These are phyloP conservation scores for Luvunga scandens DNA, from an alignment of 345 rosid genomes.

Conservation along the genomic window DNA sequence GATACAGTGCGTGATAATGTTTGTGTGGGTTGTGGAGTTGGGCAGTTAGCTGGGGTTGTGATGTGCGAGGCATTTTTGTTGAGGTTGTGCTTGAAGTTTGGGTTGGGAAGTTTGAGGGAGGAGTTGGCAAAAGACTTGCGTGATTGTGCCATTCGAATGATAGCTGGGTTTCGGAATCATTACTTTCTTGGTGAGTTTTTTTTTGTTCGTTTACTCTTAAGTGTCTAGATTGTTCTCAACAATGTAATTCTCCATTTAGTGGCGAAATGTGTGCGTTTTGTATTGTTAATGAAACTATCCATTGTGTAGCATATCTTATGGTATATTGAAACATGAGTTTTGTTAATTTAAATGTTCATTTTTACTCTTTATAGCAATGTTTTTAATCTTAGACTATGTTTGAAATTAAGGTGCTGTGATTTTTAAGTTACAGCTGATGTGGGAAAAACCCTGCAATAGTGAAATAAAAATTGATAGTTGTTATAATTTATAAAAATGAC, in stretches of 20 bases:
- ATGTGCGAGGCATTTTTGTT: slow-evolving; percentile 61
- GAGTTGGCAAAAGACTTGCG: slow-evolving; percentile 45
- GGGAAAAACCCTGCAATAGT: fast-evolving
- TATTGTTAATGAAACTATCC: neutral
- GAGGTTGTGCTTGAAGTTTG: slow-evolving; percentile 55
- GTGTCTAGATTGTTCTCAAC: neutral
- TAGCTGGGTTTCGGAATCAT: slow-evolving; percentile 46
- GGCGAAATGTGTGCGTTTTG: neutral
- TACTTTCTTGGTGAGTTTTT: slow-evolving; percentile 55
- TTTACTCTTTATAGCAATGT: neutral
- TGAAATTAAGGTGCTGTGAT: too few species aligned
- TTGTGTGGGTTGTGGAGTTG: slow-evolving; percentile 39
- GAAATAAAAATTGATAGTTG: too few species aligned
- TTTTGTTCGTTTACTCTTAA: neutral
- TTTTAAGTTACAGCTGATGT: too few species aligned
- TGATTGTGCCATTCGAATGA: slow-evolving; percentile 38
- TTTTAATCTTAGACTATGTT: too few species aligned
- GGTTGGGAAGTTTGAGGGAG: slow-evolving; percentile 18
- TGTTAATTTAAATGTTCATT: neutral
- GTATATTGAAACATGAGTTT: neutral
- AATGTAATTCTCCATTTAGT: neutral
- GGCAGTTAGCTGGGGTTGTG: slow-evolving; percentile 63
- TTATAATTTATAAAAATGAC: too few species aligned
- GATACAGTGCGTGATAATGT: slow-evolving; percentile 34
- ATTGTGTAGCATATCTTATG: neutral